Base-by-base conservation (phyloP, 23 red algal species). In the Porphyridium purpureum region DNA sequence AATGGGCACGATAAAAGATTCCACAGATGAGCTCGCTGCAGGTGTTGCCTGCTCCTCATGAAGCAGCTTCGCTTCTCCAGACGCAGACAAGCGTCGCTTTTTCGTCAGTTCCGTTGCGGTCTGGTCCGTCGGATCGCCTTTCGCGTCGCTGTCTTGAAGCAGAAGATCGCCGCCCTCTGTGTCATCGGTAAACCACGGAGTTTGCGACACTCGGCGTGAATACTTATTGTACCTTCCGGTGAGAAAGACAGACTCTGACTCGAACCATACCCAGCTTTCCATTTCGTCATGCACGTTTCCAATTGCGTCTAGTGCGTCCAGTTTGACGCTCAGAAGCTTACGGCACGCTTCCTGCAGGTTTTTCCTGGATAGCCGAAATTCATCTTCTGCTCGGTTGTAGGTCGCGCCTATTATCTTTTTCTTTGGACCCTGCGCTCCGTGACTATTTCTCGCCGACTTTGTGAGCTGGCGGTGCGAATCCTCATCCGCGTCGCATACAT, bases 191-290 rank as follows among this genome's bases (percentile, higher is more conserved):
- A 41, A 52, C 74, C 84, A 93, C 4, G 84, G 72, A 6, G 69
- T 93, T 54, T 93, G 84, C 9, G 84, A 93, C 29, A 93, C 35
- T 5, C 24, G 53, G 33, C 82, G 82, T 17, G 82, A 88, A 25
- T 30, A 60, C 84, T 93, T 93, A 5, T 23, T 67, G 52, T 93
- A 93, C 20, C 55, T 28, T 14, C 74, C 84, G 2, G 75, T 64
- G 1, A 93, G 25, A 22, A 68, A 66, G 14, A 78, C 8, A 6
- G 82, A 66, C 35, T n/a, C n/a, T n/a, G n/a, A n/a, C n/a, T n/a
- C n/a, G n/a, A n/a, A n/a, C n/a, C n/a, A n/a, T n/a, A n/a, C n/a
- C n/a, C n/a, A n/a, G n/a, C n/a, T n/a, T n/a, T n/a, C n/a, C n/a
- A n/a, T n/a, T n/a, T n/a, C n/a, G n/a, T n/a, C n/a, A n/a, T n/a